Base-by-base conservation (phyloP, 2,329 filamentous ascomycete genomes). In the Meredithiella fracta region DNA sequence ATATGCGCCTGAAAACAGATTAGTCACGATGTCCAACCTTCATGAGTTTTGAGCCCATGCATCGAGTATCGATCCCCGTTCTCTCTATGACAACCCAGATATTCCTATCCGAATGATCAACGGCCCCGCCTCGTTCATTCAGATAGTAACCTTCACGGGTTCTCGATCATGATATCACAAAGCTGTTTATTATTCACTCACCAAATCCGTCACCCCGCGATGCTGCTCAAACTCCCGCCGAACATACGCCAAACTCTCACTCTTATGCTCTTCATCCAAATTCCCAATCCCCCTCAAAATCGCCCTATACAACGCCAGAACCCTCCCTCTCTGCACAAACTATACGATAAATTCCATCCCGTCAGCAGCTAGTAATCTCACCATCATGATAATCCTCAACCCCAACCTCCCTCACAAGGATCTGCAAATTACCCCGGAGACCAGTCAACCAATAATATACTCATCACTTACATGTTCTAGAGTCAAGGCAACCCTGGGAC, bases 171-270 rank as follows among this genome's bases (percentile, higher is more conserved):
- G 29, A 34, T 11, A 34, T 34, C 29, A 34, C 11, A 34, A 44
- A 44, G 17, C 40, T n/a, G 8, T 20, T 22, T n/a, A 44, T n/a
- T 2, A 44, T n/a, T 2, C 8, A 69, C 75, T 49, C 65, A 80
- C 78, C 55, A 77, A 61, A 62, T 83, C 79, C 1, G 72, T 74
- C 50, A 82, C 76, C 55, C 67, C 61, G 23, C 73, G 72, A 62
- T 80, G 75, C 57, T 78, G 72, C 65, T 80, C 76, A 63, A 83
- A 81, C 63, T 83, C 80, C 58, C 75, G 73, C 20, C 78, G 73
- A 37, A 73, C 79, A 65, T 75, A 80, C 55, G 67, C 68, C 56
- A 73, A 69, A 5, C 77, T 79, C 64, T 83, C 80, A n/a, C 67
- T 66, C 52, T 72, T 74, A 3, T 76, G 77, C 2, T 62, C 65